Conservation (phyloP, 306 rosid genomes). For the Quercus rubra region DNA sequence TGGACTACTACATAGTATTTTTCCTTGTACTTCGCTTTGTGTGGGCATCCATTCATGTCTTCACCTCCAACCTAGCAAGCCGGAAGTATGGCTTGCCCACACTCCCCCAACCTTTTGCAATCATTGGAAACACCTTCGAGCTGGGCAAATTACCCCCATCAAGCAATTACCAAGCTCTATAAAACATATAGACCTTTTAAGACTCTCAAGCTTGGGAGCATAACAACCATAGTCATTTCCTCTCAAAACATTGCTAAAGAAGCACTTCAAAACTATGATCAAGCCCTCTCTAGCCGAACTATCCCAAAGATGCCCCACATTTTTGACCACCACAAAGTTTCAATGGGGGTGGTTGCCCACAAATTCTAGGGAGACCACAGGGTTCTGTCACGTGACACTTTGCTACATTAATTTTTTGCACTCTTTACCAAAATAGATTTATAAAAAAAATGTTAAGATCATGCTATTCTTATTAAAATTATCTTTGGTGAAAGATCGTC, state of each 20-base stretch:
- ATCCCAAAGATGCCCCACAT: slow-evolving; percentile 12
- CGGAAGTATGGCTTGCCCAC: neutral
- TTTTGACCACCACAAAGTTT: slow-evolving; percentile 1
- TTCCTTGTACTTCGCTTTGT: too few species aligned
- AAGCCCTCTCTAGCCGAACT: slow-evolving; percentile 21
- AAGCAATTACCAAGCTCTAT: slow-evolving; percentile 25
- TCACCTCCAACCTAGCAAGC: too few species aligned
- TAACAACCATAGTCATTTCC: slow-evolving; percentile 30
- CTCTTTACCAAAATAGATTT: too few species aligned
- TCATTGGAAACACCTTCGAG: slow-evolving; percentile 26
- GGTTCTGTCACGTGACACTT: too few species aligned
- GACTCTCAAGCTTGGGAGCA: slow-evolving; percentile 27
- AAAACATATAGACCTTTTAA: slow-evolving; percentile 23
- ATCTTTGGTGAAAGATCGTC: too few species aligned
- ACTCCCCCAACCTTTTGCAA: slow-evolving; percentile 26
- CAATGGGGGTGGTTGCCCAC: slow-evolving; percentile 31
- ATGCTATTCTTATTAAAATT: too few species aligned
- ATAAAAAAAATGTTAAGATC: too few species aligned
- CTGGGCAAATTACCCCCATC: slow-evolving; percentile 34
- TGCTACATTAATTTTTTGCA: too few species aligned
- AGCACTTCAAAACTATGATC: slow-evolving; percentile 26
- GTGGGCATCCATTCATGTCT: too few species aligned
- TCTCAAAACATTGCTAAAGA: slow-evolving; percentile 20
- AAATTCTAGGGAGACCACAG: neutral
- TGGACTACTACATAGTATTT: too few species aligned